These are phyloP conservation scores for Sanghuangporus sanghuang DNA, from an alignment of 1,284 basidiomycete genomes.

Conservation along the genomic window DNA sequence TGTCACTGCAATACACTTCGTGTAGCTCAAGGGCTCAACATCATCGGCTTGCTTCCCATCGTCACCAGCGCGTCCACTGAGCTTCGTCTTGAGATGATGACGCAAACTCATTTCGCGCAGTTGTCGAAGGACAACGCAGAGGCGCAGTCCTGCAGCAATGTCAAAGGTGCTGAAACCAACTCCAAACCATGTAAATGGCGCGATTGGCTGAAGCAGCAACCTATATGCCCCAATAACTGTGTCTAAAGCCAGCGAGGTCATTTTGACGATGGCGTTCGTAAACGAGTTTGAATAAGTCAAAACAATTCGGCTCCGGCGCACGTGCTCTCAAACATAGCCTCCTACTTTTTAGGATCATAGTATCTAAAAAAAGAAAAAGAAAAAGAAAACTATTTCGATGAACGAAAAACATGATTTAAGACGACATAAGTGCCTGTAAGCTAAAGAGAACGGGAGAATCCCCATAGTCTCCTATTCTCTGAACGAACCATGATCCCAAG, in stretches of 20 bases:
- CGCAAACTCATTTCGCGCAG: slow-evolving; percentile 46
- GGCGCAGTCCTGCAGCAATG: slow-evolving; percentile 55
- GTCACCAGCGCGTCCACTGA: slow-evolving; percentile 3
- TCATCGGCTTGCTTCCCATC: slow-evolving; percentile 16
- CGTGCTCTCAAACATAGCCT: background rate
- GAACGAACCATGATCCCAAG: slow-evolving; percentile 4
- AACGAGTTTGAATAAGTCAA: background rate
- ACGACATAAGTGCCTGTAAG: no score
- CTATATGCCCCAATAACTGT: slow-evolving; percentile 51
- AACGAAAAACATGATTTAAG: no score
- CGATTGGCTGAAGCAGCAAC: slow-evolving; percentile 51
- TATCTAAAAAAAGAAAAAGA: no score
- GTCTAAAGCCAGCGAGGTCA: slow-evolving; percentile 24
- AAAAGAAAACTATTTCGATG: no score
- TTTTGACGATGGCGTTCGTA: background rate
- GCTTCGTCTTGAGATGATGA: slow-evolving; percentile 34
- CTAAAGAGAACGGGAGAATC: no score
- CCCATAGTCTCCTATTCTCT: background rate
- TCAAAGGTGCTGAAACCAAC: slow-evolving; percentile 55
- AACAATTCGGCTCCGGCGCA: background rate
- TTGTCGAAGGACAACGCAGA: slow-evolving; percentile 64
- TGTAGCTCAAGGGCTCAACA: slow-evolving; percentile 50
- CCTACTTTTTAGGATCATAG: no score
- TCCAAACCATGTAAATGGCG: slow-evolving; percentile 66
- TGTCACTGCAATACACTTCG: slow-evolving; percentile 50